Evolutionary conservation across 306 rosid genomes (phyloP).

Genomic region (Luffa acutangula): DNA sequence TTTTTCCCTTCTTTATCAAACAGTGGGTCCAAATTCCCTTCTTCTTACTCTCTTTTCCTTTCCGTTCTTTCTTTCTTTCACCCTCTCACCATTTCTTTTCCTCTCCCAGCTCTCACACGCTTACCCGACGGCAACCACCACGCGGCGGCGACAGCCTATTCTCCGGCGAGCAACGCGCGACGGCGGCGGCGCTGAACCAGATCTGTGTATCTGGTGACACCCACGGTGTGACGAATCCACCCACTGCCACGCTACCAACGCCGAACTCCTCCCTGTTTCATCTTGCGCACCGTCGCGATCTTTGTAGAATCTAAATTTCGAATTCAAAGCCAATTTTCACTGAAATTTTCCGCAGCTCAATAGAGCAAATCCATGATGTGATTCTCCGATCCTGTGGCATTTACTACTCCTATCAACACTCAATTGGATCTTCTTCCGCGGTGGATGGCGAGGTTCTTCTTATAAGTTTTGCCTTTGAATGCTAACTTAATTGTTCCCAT

Average conservation of each 20-base stretch:
- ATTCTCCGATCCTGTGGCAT: background rate
- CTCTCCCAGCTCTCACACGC: background rate
- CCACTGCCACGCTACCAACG: background rate
- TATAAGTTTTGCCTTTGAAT: background rate
- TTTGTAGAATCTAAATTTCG: background rate
- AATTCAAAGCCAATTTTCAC: background rate
- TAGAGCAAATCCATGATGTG: background rate
- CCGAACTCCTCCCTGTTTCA: background rate
- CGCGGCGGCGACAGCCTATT: background rate
- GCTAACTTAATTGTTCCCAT: background rate
- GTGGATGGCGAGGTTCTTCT: conserved; percentile 11
- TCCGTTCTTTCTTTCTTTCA: background rate
- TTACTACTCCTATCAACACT: background rate
- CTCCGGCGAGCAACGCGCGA: background rate
- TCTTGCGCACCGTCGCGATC: background rate
- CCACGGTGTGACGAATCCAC: background rate
- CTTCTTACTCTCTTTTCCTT: too few species aligned
- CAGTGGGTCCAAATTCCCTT: background rate
- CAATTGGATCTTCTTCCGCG: background rate
- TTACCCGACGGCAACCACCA: background rate
- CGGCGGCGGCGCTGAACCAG: background rate
- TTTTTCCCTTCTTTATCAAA: background rate
- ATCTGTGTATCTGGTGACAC: background rate
- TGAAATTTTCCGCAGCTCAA: background rate
- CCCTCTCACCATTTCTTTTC: background rate